Percentiles rank a stretch among this genome's conserved stretches.
Evolutionary conservation across 768 basidiomycete genomes (phyloP).

Genomic region (Suillus clintonianus): DNA sequence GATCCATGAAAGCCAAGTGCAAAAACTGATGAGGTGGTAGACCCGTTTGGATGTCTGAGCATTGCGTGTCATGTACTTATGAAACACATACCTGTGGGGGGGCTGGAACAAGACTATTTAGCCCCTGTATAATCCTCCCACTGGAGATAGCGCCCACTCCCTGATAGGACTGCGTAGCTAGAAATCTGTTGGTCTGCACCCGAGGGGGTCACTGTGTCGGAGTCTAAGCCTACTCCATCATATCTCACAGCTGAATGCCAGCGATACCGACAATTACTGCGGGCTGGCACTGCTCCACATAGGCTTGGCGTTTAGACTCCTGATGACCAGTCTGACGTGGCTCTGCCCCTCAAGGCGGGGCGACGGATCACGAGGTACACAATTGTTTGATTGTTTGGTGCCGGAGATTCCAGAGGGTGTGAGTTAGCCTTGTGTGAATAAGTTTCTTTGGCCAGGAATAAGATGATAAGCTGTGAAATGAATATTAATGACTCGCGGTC

Average conservation of each 20-base stretch:
- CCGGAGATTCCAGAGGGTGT: too few relatives aligned
- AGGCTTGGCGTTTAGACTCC: background rate
- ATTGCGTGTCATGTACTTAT: background rate
- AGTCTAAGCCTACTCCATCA: too few relatives aligned
- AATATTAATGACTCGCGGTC: too few relatives aligned
- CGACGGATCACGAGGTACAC: background rate
- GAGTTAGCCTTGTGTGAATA: too few relatives aligned
- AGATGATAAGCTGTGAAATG: too few relatives aligned
- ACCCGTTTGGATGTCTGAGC: background rate
- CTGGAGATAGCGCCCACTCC: background rate
- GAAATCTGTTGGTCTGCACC: background rate
- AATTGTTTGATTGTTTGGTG: background rate
- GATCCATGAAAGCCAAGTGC: too few relatives aligned
- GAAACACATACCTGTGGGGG: background rate
- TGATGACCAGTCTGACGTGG: background rate
- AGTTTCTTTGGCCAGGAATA: too few relatives aligned
- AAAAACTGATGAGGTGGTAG: background rate
- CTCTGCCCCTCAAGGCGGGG: background rate
- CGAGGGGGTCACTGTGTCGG: too few relatives aligned
- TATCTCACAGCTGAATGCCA: too few relatives aligned
- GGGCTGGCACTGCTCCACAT: too few relatives aligned
- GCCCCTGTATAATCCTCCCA: background rate
- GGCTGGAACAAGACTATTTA: too few relatives aligned
- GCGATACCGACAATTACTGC: too few relatives aligned
- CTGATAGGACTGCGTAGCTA: background rate